These are phyloP conservation scores for Tricholoma flavovirens DNA, from an alignment of 768 basidiomycete genomes.

Conservation along the genomic window DNA sequence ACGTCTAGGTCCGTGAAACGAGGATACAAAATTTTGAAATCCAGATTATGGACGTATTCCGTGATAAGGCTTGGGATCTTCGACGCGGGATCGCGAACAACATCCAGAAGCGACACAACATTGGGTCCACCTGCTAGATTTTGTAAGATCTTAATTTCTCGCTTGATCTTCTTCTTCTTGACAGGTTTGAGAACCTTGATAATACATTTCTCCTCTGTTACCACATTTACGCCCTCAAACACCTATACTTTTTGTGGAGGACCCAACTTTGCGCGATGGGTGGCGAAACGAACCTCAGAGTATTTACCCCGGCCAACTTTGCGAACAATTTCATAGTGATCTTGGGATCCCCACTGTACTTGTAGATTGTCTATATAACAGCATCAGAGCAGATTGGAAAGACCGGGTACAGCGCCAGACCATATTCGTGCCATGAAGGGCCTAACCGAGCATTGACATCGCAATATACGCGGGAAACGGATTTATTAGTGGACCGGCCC, in stretches of 20 bases:
- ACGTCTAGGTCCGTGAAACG: slow-evolving; percentile 95
- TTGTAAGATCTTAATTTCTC: slow-evolving; percentile 97
- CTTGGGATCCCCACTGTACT: slow-evolving; percentile 96
- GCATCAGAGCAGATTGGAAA: slow-evolving; percentile 17
- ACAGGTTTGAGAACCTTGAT: slow-evolving; percentile 99
- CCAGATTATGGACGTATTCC: slow-evolving; percentile 97
- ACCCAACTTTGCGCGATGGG: slow-evolving; percentile 3
- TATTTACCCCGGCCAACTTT: slow-evolving; percentile 97
- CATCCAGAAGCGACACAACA: slow-evolving; percentile 87
- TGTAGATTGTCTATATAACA: slow-evolving; percentile 75
- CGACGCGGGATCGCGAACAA: slow-evolving; percentile 91
- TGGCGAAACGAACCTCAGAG: slow-evolving; percentile 60
- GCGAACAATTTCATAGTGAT: slow-evolving; percentile 95
- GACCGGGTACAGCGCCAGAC: slow-evolving; percentile 35
- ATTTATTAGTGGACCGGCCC: slow-evolving; percentile 70
- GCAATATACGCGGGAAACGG: slow-evolving; percentile 80
- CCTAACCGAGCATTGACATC: slow-evolving; percentile 87
- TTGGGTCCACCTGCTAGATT: slow-evolving; percentile 96
- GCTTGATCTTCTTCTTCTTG: slow-evolving; percentile 99
- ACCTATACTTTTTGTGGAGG: slow-evolving; percentile 42
- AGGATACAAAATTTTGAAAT: slow-evolving; percentile 95
- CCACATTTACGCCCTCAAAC: slow-evolving; percentile 89
- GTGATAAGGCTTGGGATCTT: slow-evolving; percentile 97
- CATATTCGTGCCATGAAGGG: slow-evolving; percentile 94
- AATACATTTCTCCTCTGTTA: slow-evolving; percentile 91